Base-by-base conservation (phyloP, 805 yeast genomes). In the Komagataella populi region DNA sequence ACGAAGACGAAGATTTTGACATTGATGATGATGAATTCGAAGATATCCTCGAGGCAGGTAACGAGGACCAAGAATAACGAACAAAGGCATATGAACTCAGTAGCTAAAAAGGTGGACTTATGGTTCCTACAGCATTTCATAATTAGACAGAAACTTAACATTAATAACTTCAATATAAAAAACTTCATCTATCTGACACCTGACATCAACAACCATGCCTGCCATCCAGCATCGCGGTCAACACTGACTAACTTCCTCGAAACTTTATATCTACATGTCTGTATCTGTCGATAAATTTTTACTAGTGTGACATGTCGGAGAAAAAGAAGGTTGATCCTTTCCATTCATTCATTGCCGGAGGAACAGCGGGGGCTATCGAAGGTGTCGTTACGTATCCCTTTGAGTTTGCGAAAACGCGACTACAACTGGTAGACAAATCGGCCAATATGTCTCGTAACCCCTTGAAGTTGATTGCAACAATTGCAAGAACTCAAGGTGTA, bases 281-380 rank as follows among this genome's bases (percentile, higher is more conserved):
- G 22, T 10, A 30, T 30, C 39, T 12, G 10, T 30, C 39, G 39
- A 10, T 30, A 30, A 30, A 10, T 30, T 30, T 24, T 10, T 30
- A 30, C 39, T 17, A 45, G 24, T 45, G 22, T 45, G 22, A 6
- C 47, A 45, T 45, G 47, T 17, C 47, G 14, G 24, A 18, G 30
- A 23, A 45, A 23, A 45, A 18, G 24, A 45, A 45, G 47, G 47
- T 45, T 45, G 91, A 84, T 63, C 91, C 93, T 2, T 61, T 77
- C 54, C 81, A 84, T 60, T 87, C 97, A 1, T 88, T 91, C 61
- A 71, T 90, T 23, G 98, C 96, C 6, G 99, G 99, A 52, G 96
- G 97, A 50, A 74, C 86, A 0, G 99, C 98, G 0, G 99, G 98
- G 53, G 98, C 96, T 23, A 81, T 90, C 36, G 99, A 91, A 69